Evolutionary conservation across 2,329 filamentous ascomycete species (phyloP).

Genomic region (Xylariaceae sp.): DNA sequence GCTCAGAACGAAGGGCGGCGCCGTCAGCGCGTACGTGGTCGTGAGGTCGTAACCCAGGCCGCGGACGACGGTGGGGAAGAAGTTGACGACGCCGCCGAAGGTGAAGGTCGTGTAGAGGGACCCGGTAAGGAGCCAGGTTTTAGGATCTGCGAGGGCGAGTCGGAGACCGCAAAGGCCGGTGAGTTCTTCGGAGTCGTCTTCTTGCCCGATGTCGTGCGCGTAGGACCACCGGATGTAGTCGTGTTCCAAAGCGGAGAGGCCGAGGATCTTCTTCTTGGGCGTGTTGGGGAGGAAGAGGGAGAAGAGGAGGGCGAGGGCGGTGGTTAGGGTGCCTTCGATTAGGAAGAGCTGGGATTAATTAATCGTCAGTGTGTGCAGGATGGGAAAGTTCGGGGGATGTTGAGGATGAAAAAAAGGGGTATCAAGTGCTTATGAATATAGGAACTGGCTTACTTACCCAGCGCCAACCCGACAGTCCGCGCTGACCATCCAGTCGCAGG

Average conservation of each 20-base stretch:
- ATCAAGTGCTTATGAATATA: too few relatives aligned
- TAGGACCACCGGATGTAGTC: slow-evolving; percentile 22
- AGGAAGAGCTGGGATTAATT: slow-evolving; percentile 13
- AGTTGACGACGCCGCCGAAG: slow-evolving; percentile 27
- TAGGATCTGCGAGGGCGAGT: slow-evolving; percentile 31
- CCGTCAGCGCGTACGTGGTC: slow-evolving; percentile 19
- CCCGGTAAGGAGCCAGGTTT: slow-evolving; percentile 34
- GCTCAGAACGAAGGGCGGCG: slow-evolving; percentile 29
- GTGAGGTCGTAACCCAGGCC: slow-evolving; percentile 39
- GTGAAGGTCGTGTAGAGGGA: slow-evolving; percentile 30
- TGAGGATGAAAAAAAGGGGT: neutral
- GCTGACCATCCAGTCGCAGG: slow-evolving; percentile 22
- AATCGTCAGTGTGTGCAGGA: too few relatives aligned
- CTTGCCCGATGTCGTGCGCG: slow-evolving; percentile 12
- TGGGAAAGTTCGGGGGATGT: too few relatives aligned
- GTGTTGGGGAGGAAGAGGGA: slow-evolving; percentile 19
- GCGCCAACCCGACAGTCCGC: slow-evolving; percentile 25
- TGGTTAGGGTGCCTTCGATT: slow-evolving; percentile 20
- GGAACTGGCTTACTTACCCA: slow-evolving; percentile 25
- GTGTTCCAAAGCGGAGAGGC: slow-evolving; percentile 18
- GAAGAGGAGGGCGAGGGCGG: slow-evolving; percentile 15
- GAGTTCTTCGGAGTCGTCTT: slow-evolving; percentile 24
- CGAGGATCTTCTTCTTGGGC: slow-evolving; percentile 16
- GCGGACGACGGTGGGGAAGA: slow-evolving; percentile 35
- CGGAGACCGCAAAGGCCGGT: slow-evolving; percentile 23